Percentiles rank a stretch among this genome's conserved stretches.
phyloP scores from a whole-genome alignment of 192 early-diverging fungal genomes.

The Umbelopsis ramanniana region DNA sequence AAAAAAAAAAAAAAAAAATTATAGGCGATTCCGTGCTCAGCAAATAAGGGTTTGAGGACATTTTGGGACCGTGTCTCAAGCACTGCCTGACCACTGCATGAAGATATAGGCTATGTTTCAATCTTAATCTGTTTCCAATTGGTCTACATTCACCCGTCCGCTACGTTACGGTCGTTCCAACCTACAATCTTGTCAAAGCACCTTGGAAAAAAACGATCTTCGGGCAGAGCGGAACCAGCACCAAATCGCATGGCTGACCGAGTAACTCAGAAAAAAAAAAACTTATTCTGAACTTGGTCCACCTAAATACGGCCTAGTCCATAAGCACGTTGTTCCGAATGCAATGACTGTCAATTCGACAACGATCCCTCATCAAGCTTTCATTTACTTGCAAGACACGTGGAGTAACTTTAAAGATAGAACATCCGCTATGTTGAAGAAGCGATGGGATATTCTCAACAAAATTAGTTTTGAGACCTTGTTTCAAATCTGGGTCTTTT shows the following conservation, averaged over 20 bases:
- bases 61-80: neutral
- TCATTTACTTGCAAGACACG: too few species aligned
- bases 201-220: neutral
- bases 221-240: neutral
- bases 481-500: too few species aligned
- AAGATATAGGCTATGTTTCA: neutral
- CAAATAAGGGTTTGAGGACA: neutral
- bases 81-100: neutral
- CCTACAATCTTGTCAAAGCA: neutral
- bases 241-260: neutral
- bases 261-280: neutral
- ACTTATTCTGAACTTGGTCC: too few species aligned
- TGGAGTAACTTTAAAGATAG: too few species aligned
- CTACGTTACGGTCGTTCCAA: neutral
- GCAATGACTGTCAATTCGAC: too few species aligned
- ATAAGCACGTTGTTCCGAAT: too few species aligned
- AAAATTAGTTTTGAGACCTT: too few species aligned
- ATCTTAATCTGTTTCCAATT: neutral
- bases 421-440: too few species aligned
- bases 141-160: too few species aligned
- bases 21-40: neutral
- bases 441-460: too few species aligned
- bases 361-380: too few species aligned
- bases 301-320: too few species aligned
- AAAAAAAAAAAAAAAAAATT: slow-evolving; percentile 18